Evolutionary conservation across 257 asterid species (phyloP).

Genomic region (Voacanga thouarsii): DNA sequence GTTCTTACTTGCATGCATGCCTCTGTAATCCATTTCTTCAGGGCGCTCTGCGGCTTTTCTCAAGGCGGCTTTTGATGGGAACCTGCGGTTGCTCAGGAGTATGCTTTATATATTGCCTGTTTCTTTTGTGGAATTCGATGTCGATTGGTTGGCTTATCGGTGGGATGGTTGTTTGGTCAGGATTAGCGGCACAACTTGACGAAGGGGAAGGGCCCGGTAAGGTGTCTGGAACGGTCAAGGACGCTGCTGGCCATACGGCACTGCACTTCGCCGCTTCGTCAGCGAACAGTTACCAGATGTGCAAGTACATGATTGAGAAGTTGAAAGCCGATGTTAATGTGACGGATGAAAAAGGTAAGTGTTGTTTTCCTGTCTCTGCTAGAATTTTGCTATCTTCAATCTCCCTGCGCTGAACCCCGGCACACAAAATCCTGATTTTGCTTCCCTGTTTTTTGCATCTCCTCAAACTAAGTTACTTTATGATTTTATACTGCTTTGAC

Average conservation of each 20-base stretch:
- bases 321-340: slow-evolving; percentile 18
- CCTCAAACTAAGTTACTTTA: no score
- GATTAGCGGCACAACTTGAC: background rate
- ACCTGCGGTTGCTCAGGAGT: slow-evolving; percentile 12
- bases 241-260: background rate
- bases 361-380: no score
- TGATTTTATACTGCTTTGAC: no score
- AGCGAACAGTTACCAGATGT: slow-evolving; percentile 10
- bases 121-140: background rate
- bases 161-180: background rate
- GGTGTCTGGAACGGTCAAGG: slow-evolving; percentile 6
- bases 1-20: background rate
- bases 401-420: no score
- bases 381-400: background rate
- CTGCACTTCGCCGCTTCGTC: slow-evolving; percentile 27
- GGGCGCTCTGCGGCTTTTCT: background rate
- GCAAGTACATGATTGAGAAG: slow-evolving; percentile 19
- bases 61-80: slow-evolving; percentile 6
- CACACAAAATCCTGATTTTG: no score
- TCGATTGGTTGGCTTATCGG: background rate
- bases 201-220: background rate
- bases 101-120: background rate
- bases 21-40: background rate
- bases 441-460: no score
- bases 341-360: background rate